Base-by-base conservation (phyloP, 768 basidiomycete species). In the Tubosaeta brunneosetosa region DNA sequence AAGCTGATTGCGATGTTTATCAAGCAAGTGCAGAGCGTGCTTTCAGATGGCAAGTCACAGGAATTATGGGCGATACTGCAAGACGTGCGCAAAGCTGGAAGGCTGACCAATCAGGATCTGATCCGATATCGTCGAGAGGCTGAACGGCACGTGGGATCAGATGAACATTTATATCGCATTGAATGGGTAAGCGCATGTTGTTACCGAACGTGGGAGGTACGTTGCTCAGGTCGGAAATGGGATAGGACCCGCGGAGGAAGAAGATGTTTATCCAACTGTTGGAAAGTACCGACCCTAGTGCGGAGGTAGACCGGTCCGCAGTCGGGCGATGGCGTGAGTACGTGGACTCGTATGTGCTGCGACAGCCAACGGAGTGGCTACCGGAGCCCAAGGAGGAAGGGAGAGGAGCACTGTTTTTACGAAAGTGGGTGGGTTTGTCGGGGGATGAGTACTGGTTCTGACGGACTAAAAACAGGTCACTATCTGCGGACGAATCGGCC, bases 11-110 rank as follows among this genome's bases (percentile, higher is more conserved):
- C 82, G 12, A 85, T 86, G 19, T 80, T 97, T 47, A 81, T 97
- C 68, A 97, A 97, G 74, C 93, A 97, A 92, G 90, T 91, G 22
- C 94, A 97, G 66, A 88, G 85, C 3, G 84, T 95, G 47, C 69
- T 91, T 44, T 81, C 82, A 31, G 95, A 98, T 66, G 77, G 80
- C 73, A 90, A 87, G 66, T 90, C 88, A 52, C 91, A 90, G 65
- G 94, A 95, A 62, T 72, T 97, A 31, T 86, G 88, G 82, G 75
- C 79, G 27, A 70, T 94, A 47, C 73, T 95, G 38, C 83, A 87
- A 63, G 76, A 76, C 50, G 81, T 82, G 46, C 83, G 89, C 55
- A 71, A 60, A 49, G 71, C 73, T 6, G 82, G 79, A 38, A 71
- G 62, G 45, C 68, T 83, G 46, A 80, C 79, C 27, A 77, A 78